Conservation (phyloP, 2,329 filamentous ascomycete species). For the Didymella pinodella region DNA sequence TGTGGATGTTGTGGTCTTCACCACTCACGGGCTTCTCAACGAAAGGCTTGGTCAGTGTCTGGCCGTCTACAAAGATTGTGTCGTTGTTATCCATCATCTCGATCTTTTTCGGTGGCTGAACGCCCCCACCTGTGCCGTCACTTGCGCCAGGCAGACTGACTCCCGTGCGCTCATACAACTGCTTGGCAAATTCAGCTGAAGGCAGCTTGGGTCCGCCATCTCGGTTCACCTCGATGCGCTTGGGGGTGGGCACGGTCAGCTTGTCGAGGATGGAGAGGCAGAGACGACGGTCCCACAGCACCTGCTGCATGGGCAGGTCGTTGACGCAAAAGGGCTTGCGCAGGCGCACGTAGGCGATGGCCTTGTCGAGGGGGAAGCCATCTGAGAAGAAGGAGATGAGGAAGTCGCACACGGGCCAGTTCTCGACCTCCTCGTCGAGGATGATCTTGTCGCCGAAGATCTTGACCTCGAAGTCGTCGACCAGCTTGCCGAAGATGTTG, state of each 20-base stretch:
- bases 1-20: conserved; percentile 98
- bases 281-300: conserved; percentile 92
- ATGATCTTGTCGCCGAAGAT: conserved; percentile 99
- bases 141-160: conserved; percentile 75
- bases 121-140: conserved; percentile 69
- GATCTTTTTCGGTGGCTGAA: conserved; percentile 69
- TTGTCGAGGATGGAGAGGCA: conserved; percentile 88
- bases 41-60: conserved; percentile 85
- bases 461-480: conserved; percentile 93
- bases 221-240: conserved; percentile 86
- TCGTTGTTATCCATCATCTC: conserved; percentile 91
- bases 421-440: conserved; percentile 92
- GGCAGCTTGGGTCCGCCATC: conserved; percentile 86
- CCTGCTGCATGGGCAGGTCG: conserved; percentile 95
- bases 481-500: conserved; percentile 92
- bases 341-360: conserved; percentile 91
- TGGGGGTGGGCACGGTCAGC: conserved; percentile 87
- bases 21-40: conserved; percentile 98
- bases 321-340: conserved; percentile 98
- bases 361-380: conserved; percentile 95
- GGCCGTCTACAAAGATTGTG: conserved; percentile 85
- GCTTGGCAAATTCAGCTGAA: conserved; percentile 79
- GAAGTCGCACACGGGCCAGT: conserved; percentile 96
- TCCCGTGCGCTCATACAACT: conserved; percentile 81
- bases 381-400: conserved; percentile 98